These are phyloP conservation scores for Aspergillus candidus DNA, from an alignment of 2,329 filamentous ascomycete genomes.

Conservation along the genomic window DNA sequence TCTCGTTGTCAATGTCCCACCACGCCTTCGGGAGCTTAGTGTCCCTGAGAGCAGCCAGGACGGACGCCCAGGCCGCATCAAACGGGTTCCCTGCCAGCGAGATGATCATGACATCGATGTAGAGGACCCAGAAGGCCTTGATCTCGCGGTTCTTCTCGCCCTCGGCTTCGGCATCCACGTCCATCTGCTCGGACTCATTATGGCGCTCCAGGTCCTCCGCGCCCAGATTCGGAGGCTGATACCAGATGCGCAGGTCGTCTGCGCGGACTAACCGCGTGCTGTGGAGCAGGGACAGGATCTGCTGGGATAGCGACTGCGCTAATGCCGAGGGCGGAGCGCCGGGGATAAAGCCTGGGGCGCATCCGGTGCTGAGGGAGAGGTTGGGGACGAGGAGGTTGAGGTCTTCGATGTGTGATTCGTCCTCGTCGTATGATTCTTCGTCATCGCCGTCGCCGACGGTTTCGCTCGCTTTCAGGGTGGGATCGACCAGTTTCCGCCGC, in stretches of 20 bases:
- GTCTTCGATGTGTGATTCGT: conserved; percentile 43
- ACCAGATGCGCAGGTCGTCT: conserved; percentile 67
- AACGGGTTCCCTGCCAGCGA: conserved; percentile 88
- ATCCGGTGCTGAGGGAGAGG: conserved; percentile 85
- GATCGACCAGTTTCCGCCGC: conserved; percentile 23
- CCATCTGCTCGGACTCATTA: conserved; percentile 42
- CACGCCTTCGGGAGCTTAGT: conserved; percentile 70
- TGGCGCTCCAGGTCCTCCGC: conserved; percentile 25
- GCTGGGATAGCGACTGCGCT: conserved; percentile 78
- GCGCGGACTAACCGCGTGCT: conserved; percentile 60
- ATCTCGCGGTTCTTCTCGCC: conserved; percentile 43
- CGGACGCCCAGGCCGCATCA: conserved; percentile 80
- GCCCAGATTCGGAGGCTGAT: conserved; percentile 45
- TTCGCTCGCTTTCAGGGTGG: conserved; percentile 12
- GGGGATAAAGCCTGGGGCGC: conserved; percentile 76
- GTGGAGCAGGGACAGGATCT: conserved; percentile 71
- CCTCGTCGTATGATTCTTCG: conserved; percentile 37
- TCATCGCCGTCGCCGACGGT: conserved; percentile 28
- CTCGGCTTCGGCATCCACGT: conserved; percentile 40
- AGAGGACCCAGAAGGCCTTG: conserved; percentile 90
- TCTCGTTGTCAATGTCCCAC: conserved; percentile 78
- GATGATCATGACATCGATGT: conserved; percentile 91
- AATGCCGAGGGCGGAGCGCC: conserved; percentile 72
- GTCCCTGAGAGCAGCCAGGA: conserved; percentile 72
- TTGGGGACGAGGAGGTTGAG: conserved; percentile 81